A percentile compares a stretch with the other conserved stretches of the same genome.
phyloP scores from a whole-genome alignment of 148 eudicot genomes.

The Spergularia bocconei region DNA sequence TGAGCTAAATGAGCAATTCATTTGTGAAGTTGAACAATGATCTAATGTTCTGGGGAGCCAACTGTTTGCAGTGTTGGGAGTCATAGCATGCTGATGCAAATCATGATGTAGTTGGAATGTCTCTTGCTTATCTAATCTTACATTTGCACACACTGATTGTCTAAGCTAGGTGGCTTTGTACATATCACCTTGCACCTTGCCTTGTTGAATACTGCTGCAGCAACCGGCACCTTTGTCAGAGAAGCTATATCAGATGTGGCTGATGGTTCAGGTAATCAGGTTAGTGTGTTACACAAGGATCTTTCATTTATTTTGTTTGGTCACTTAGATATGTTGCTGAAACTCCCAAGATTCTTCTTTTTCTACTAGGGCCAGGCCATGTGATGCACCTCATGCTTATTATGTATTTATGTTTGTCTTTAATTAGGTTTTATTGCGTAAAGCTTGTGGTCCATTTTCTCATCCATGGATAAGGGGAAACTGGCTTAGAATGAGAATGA shows the following conservation, averaged over 20 bases:
- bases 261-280: background rate
- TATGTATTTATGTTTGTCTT: background rate
- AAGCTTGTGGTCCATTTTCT: constrained; percentile 10
- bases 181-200: background rate
- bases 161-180: background rate
- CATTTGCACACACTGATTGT: background rate
- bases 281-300: constrained; percentile 3
- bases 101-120: background rate
- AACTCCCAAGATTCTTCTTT: background rate
- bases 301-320: background rate
- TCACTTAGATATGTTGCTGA: constrained; percentile 12
- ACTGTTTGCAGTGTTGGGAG: no score
- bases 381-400: constrained; percentile 9
- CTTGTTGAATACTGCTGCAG: background rate
- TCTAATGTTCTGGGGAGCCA: no score
- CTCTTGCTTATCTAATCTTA: no score
- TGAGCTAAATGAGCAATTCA: no score
- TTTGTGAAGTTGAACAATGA: no score
- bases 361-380: constrained; percentile 7
- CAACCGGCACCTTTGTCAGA: background rate
- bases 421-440: background rate
- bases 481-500: background rate
- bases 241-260: background rate
- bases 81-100: no score
- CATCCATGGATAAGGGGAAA: constrained; percentile 5